Conservation (phyloP, 805 yeast genomes). For the Saccharomycopsis oosterbeekiorum region DNA sequence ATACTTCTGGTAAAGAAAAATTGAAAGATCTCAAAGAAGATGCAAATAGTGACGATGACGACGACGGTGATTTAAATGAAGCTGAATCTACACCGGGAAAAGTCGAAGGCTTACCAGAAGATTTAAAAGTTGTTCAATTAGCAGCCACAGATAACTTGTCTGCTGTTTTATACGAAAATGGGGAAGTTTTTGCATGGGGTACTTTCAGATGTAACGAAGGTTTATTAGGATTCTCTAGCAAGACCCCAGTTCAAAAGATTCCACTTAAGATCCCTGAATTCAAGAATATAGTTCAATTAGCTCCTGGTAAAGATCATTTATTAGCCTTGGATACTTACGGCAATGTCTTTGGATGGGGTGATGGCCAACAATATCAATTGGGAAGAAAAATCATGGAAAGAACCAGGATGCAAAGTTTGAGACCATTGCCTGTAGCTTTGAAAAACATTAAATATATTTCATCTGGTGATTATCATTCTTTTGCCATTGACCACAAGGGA, state of each 20-base stretch:
- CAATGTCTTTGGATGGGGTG: constrained; percentile 93
- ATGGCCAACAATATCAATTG: constrained; percentile 86
- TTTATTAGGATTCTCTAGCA: constrained; percentile 66
- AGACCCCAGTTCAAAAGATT: constrained; percentile 48
- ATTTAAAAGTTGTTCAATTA: constrained; percentile 53
- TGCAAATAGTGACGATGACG: constrained; percentile 49
- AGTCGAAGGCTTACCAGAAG: constrained; percentile 56
- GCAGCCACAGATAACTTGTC: constrained; percentile 91
- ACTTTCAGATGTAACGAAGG: constrained; percentile 94
- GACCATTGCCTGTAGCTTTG: constrained; percentile 77
- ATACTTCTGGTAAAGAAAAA: constrained; percentile 58
- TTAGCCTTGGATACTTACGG: constrained; percentile 79
- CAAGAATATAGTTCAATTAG: constrained; percentile 67
- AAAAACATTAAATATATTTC: constrained; percentile 72
- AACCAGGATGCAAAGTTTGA: constrained; percentile 60
- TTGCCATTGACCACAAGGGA: constrained; percentile 72
- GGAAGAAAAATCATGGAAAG: constrained; percentile 81
- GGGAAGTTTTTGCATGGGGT: constrained; percentile 96
- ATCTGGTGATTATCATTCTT: constrained; percentile 92
- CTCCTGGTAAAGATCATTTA: constrained; percentile 89
- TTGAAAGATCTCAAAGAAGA: constrained; percentile 57
- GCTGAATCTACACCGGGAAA: constrained; percentile 80
- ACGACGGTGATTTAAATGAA: constrained; percentile 71
- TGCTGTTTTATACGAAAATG: constrained; percentile 66
- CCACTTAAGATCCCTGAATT: constrained; percentile 59